Evolutionary conservation across 345 rosid species (phyloP).

Genomic region (Linum lewisii): DNA sequence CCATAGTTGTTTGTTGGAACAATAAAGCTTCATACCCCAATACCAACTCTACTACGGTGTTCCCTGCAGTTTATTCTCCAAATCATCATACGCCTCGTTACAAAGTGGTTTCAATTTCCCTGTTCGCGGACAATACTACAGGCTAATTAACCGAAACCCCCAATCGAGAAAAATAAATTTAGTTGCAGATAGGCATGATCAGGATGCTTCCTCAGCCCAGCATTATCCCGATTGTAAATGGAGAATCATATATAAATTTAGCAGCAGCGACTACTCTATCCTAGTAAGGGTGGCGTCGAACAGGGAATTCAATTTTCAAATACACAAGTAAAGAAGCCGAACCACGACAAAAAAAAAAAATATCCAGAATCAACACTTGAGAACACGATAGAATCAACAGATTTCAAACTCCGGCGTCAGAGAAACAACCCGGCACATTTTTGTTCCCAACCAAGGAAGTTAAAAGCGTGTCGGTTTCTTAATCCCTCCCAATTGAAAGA

Average conservation of each 20-base stretch:
- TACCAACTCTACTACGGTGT: constrained; percentile 40
- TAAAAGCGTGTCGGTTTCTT: not conserved
- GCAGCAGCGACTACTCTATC: too few relatives aligned
- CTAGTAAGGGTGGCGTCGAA: not conserved
- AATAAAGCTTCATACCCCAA: constrained; percentile 36
- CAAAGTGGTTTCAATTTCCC: constrained; percentile 11
- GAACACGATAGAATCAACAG: not conserved
- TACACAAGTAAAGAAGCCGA: not conserved
- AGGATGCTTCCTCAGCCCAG: not conserved
- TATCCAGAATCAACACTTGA: not conserved
- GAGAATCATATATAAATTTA: not conserved
- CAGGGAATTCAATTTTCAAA: not conserved
- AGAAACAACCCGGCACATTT: too few relatives aligned
- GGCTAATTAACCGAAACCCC: constrained; percentile 13
- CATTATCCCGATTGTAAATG: not conserved
- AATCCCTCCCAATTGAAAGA: constrained; percentile 1
- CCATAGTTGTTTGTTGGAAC: constrained; percentile 48
- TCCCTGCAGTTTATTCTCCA: constrained; percentile 40
- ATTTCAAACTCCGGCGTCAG: too few relatives aligned
- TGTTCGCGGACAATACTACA: constrained; percentile 17
- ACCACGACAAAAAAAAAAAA: not conserved
- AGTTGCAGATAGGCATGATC: not conserved
- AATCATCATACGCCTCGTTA: constrained; percentile 37
- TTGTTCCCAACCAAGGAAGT: too few relatives aligned
- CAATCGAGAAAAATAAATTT: not conserved